Base-by-base conservation (phyloP, 306 rosid species). In the Dryas octopetala region DNA sequence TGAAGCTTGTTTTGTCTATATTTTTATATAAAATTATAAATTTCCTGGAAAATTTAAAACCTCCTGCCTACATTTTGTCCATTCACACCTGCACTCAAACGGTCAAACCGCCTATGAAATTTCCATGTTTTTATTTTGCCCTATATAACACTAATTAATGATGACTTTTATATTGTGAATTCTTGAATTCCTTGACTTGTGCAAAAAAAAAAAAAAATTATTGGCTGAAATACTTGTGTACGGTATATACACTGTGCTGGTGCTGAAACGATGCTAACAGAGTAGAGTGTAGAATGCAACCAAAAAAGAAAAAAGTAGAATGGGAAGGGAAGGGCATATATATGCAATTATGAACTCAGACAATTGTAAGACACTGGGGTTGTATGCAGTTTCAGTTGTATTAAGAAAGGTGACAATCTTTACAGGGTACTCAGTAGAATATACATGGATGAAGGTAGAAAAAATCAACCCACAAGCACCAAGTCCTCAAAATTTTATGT, bases 391-490 rank as follows among this genome's bases (percentile, higher is more conserved):
- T 61, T 61, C 17, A 32, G 66, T 23, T 23, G 40, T 26, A 58
- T 23, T 13, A 19, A 3, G 9, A 61, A 61, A 11, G n/a, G 65
- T 61, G 44, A 61, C 45, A 61, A 61, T 61, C 16, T 60, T 60
- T 60, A 60, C 44, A 60, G n/a, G 44, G 64, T 60, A 32, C 65
- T 60, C 44, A 0, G 65, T 60, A 11, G 65, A 61, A 61, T 61
- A 11, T 5, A 60, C 65, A 51, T 5, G 64, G 14, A 57, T 7
- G 52, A 43, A 44, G 7, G 28, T 12, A 13, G 51, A 41, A 71
- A 43, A 54, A 43, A 19, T 16, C 5, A 71, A 16, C 75, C 66
- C 64, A 71, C 66, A 44, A 19, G 44, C 44, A 71, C 66, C 47
- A 19, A 5, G 15, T 54, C 1, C 19, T 19, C 65, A 12, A 55